Conservation (phyloP, 129 eudicot genomes). For the Erigeron canadensis region DNA sequence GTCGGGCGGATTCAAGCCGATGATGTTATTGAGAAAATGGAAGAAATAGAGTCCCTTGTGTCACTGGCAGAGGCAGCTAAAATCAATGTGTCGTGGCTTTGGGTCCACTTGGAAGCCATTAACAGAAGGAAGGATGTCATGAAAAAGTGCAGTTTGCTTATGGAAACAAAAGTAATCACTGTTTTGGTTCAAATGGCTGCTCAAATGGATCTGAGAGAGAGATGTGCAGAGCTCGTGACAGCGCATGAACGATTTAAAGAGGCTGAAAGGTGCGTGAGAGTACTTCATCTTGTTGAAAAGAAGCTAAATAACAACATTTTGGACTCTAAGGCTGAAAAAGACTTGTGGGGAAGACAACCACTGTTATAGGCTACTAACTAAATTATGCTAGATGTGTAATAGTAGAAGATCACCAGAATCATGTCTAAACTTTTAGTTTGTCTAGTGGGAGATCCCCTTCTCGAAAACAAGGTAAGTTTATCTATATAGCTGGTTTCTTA, state of each 20-base stretch:
- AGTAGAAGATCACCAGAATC: too few relatives aligned
- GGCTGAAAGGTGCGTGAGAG: conserved; percentile 36
- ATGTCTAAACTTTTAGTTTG: too few relatives aligned
- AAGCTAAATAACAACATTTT: conserved; percentile 29
- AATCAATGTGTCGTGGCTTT: conserved; percentile 34
- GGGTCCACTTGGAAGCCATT: neutral
- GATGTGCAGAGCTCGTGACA: conserved; percentile 23
- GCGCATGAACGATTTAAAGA: conserved; percentile 28
- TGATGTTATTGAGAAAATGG: conserved; percentile 7
- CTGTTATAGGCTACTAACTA: neutral
- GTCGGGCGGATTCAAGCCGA: conserved; percentile 18
- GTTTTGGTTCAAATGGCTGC: conserved; percentile 31
- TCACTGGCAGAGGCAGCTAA: conserved; percentile 26
- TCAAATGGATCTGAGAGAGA: conserved; percentile 29
- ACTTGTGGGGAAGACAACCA: conserved; percentile 22
- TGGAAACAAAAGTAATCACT: conserved; percentile 17
- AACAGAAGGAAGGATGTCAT: conserved; percentile 4
- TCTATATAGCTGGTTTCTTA: neutral
- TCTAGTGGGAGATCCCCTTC: neutral
- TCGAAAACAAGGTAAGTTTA: too few relatives aligned
- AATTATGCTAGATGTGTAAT: neutral
- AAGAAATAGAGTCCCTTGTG: conserved; percentile 20
- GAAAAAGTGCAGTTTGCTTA: conserved; percentile 8
- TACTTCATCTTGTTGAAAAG: conserved; percentile 29
- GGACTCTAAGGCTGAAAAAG: conserved; percentile 23